Conservation (phyloP, 78 protist genomes). For the Ministeria vibrans region DNA sequence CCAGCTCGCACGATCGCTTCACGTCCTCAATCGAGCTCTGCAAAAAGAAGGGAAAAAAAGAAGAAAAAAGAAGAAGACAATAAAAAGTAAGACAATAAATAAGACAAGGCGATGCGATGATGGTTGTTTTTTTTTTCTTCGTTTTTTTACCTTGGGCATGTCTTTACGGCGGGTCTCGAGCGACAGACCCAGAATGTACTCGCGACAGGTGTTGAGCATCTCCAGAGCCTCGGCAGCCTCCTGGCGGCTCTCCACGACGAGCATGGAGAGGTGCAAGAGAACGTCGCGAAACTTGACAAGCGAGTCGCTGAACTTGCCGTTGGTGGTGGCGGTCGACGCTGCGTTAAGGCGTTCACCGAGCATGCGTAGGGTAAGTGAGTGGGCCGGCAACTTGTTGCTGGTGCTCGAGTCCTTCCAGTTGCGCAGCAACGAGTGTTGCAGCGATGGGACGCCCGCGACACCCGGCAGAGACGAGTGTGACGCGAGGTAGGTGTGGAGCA, state of each 20-base stretch:
- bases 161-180: slow-evolving; percentile 62
- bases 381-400: not conserved
- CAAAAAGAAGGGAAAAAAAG: no score
- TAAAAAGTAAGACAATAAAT: no score
- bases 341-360: slow-evolving; percentile 15
- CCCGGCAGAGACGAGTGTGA: slow-evolving; percentile 17
- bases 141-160: slow-evolving; percentile 27
- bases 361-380: not conserved
- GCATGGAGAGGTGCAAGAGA: slow-evolving; percentile 33
- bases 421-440: slow-evolving; percentile 9
- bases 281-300: slow-evolving; percentile 32
- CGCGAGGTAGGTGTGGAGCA: slow-evolving; percentile 28
- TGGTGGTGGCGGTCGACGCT: slow-evolving; percentile 64
- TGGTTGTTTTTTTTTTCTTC: no score
- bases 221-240: slow-evolving; percentile 61
- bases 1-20: slow-evolving; percentile 65
- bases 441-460: not conserved
- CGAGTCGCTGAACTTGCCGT: slow-evolving; percentile 79
- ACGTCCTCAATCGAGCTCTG: not conserved
- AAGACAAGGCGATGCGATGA: no score
- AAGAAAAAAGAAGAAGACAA: no score
- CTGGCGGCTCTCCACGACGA: slow-evolving; percentile 27
- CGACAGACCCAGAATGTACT: slow-evolving; percentile 78
- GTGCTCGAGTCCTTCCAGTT: slow-evolving; percentile 25
- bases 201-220: slow-evolving; percentile 73